These are phyloP conservation scores for Podospora fimiseda DNA, from an alignment of 495 filamentous ascomycete genomes.

Conservation along the genomic window DNA sequence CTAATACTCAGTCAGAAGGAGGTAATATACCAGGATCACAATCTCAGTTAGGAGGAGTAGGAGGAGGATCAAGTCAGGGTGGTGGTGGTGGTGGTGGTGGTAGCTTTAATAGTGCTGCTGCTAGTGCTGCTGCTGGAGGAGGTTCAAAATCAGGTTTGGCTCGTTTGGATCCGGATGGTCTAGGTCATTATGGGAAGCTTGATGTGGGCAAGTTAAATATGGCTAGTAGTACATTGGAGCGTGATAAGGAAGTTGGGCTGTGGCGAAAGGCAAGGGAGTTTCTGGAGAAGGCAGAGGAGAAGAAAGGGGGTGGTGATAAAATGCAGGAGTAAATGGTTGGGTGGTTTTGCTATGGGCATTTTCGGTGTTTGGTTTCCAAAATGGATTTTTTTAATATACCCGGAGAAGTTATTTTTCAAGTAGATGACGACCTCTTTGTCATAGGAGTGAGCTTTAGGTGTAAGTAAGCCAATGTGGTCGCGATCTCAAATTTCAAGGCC, in stretches of 20 bases:
- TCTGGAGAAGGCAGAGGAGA: constrained; percentile 15
- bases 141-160: background rate
- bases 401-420: background rate
- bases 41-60: too few species aligned
- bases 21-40: background rate
- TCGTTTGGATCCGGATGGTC: constrained; percentile 40
- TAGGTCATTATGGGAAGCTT: constrained; percentile 53
- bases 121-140: background rate
- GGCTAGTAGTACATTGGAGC: constrained; percentile 66
- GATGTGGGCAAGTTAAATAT: constrained; percentile 85
- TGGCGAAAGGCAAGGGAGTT: constrained; percentile 54
- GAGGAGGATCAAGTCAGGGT: too few species aligned
- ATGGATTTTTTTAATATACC: background rate
- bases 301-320: constrained; percentile 7
- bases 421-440: too few species aligned
- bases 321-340: constrained; percentile 19
- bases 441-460: too few species aligned
- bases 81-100: too few species aligned
- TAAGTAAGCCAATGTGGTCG: too few species aligned
- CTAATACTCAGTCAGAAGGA: background rate
- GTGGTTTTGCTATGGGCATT: background rate
- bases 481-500: too few species aligned
- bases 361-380: background rate
- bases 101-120: background rate
- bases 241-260: constrained; percentile 71